Evolutionary conservation across 805 yeast species (phyloP).

Genomic region (Suhomyces emberorum): DNA sequence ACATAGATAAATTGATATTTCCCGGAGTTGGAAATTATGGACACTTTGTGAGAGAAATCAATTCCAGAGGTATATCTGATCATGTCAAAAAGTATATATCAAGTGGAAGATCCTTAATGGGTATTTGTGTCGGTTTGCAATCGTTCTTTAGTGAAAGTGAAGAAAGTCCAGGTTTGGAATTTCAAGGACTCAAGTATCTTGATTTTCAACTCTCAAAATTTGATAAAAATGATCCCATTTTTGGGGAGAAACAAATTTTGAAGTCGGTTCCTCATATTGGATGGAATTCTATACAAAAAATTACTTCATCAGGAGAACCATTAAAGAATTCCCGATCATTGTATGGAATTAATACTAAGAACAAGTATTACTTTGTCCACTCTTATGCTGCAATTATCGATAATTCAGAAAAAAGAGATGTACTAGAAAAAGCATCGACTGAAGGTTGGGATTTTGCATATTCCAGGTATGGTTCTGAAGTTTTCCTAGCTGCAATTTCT

Average conservation of each 20-base stretch:
- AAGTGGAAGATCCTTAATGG: conserved; percentile 88
- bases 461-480: conserved; percentile 73
- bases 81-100: conserved; percentile 66
- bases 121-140: conserved; percentile 96
- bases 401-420: conserved; percentile 22
- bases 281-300: conserved; percentile 64
- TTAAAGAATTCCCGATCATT: conserved; percentile 31
- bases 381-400: conserved; percentile 79
- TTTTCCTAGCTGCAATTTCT: conserved; percentile 76
- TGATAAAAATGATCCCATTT: conserved; percentile 33
- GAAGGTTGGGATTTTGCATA: conserved; percentile 70
- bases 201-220: conserved; percentile 54
- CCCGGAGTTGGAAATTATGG: conserved; percentile 99
- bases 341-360: conserved; percentile 61
- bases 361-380: conserved; percentile 91
- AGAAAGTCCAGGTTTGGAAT: conserved; percentile 62
- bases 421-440: conserved; percentile 22
- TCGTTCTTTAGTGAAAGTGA: conserved; percentile 72
- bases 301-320: conserved; percentile 20
- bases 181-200: conserved; percentile 57
- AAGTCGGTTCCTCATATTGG: conserved; percentile 97
- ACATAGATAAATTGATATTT: conserved; percentile 60
- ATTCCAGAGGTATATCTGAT: conserved; percentile 55
- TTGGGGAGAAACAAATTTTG: conserved; percentile 24
- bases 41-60: conserved; percentile 77